Evolutionary conservation across 352 stramenopile species (phyloP).

Genomic region (Phytophthora sp.): DNA sequence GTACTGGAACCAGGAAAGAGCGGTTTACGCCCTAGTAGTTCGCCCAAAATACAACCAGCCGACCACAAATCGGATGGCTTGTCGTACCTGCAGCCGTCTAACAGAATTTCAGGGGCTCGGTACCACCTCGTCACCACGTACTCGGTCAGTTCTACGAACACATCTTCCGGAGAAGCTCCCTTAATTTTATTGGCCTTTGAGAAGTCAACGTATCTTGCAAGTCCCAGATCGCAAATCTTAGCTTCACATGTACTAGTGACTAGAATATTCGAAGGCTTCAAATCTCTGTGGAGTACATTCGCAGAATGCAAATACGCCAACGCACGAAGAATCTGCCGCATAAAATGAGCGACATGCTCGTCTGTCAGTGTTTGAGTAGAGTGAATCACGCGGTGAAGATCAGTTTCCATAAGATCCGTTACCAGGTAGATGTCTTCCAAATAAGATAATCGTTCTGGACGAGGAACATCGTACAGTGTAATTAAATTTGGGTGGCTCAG

Average conservation of each 20-base stretch:
- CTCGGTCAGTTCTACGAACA: slow-evolving; percentile 76
- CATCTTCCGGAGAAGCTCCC: slow-evolving; percentile 25
- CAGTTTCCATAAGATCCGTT: slow-evolving; percentile 96
- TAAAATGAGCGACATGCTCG: slow-evolving; percentile 94
- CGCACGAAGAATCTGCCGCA: slow-evolving; percentile 96
- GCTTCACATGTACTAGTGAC: slow-evolving; percentile 97
- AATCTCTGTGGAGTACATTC: slow-evolving; percentile 96
- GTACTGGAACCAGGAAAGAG: slow-evolving; percentile 97
- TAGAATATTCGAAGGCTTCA: slow-evolving; percentile 97
- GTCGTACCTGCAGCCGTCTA: slow-evolving; percentile 86
- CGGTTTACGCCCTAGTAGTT: slow-evolving; percentile 94
- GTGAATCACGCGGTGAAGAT: slow-evolving; percentile 92
- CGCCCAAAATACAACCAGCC: slow-evolving; percentile 96
- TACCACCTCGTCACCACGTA: slow-evolving; percentile 87
- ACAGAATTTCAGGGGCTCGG: slow-evolving; percentile 91
- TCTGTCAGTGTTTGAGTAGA: slow-evolving; percentile 91
- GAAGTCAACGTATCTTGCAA: slow-evolving; percentile 85
- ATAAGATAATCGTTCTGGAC: slow-evolving; percentile 91
- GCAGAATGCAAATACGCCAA: slow-evolving; percentile 98
- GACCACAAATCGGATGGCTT: slow-evolving; percentile 85
- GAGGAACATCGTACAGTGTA: slow-evolving; percentile 92
- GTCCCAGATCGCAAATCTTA: slow-evolving; percentile 96
- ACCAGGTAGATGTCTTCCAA: slow-evolving; percentile 98
- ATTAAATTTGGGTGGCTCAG: slow-evolving; percentile 94
- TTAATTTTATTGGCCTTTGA: slow-evolving; percentile 55